A percentile compares a stretch with the other conserved stretches of the same genome.
Evolutionary conservation across 208 protist genomes (phyloP).

Genomic region (Balamuthia mandrillaris): DNA sequence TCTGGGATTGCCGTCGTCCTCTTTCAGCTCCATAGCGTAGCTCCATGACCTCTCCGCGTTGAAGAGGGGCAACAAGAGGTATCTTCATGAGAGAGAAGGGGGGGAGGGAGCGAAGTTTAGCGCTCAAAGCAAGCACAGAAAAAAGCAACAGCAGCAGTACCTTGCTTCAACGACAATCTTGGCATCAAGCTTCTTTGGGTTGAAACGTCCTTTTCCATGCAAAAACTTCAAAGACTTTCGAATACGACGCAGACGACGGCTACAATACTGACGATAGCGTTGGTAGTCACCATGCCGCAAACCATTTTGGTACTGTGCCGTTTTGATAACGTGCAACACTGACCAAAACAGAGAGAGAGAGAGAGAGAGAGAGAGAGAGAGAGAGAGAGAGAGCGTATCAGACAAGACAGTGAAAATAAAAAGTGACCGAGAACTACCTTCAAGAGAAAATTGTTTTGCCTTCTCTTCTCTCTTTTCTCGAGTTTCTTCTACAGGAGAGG

Average conservation of each 20-base stretch:
- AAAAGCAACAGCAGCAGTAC: background rate
- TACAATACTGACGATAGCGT: slow-evolving; percentile 51
- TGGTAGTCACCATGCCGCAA: slow-evolving; percentile 51
- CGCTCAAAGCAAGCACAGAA: background rate
- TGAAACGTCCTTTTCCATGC: slow-evolving; percentile 44
- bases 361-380: too few relatives aligned
- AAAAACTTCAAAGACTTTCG: slow-evolving; percentile 15
- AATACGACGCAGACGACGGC: slow-evolving; percentile 27
- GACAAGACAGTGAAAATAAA: too few relatives aligned
- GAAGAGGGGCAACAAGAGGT: slow-evolving; percentile 38
- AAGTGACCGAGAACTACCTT: too few relatives aligned
- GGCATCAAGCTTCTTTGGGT: background rate
- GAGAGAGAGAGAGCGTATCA: too few relatives aligned
- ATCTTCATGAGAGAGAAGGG: too few relatives aligned
- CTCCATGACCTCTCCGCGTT: slow-evolving; percentile 47
- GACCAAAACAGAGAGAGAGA: too few relatives aligned
- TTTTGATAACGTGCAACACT: slow-evolving; percentile 53
- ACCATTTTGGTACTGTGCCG: slow-evolving; percentile 43
- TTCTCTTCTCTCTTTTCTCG: too few relatives aligned
- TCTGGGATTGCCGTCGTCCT: background rate
- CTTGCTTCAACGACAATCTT: background rate
- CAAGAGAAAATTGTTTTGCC: too few relatives aligned
- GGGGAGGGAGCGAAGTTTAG: background rate
- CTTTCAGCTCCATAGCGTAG: slow-evolving; percentile 51
- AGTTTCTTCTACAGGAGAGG: too few relatives aligned